Conservation (phyloP, 1,284 basidiomycete species). For the Phenoliferia sp. region DNA sequence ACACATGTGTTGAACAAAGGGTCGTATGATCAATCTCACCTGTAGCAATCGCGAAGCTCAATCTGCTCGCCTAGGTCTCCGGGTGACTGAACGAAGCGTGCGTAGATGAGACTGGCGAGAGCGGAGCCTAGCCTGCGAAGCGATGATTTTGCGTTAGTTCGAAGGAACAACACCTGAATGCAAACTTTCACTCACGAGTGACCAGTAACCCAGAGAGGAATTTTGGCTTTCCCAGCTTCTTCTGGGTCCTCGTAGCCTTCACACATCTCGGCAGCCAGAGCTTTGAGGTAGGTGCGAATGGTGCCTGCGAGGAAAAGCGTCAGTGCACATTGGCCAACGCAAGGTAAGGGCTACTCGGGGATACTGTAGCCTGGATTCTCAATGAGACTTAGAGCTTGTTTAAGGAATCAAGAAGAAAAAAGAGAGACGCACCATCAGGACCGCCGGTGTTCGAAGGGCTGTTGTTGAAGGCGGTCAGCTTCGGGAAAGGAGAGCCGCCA, state of each 20-base stretch:
- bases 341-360: neutral
- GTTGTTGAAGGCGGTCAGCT: neutral
- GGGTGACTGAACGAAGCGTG: constrained; percentile 20
- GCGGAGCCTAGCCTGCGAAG: constrained; percentile 30
- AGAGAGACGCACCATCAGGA: too few species aligned
- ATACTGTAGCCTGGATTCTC: neutral
- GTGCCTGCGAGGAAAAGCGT: neutral
- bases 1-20: too few species aligned
- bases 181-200: neutral
- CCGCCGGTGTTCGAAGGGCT: neutral
- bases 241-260: neutral
- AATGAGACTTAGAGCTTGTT: too few species aligned
- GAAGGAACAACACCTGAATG: neutral
- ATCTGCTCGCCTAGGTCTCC: constrained; percentile 21
- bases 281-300: neutral
- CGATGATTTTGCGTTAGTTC: neutral
- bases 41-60: constrained; percentile 19
- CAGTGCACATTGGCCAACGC: too few species aligned
- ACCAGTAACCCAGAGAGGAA: constrained; percentile 21
- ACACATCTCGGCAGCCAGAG: neutral
- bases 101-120: constrained; percentile 19
- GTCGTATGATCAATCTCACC: too few species aligned
- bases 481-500: neutral
- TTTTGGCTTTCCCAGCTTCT: neutral
- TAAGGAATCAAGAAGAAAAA: too few species aligned